Conservation (phyloP, 345 rosid species). For the Citrus sp. region DNA sequence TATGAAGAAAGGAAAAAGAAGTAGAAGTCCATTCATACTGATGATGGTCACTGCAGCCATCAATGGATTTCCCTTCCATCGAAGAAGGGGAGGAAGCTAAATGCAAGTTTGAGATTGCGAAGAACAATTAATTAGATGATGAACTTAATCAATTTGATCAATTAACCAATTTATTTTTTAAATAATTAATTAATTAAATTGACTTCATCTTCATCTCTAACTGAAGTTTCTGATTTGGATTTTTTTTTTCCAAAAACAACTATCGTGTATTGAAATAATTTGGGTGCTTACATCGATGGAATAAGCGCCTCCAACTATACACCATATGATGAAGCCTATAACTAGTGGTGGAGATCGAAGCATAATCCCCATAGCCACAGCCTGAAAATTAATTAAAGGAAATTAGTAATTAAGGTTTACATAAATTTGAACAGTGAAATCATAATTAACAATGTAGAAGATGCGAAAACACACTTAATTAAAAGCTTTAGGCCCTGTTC, state of each 20-base stretch:
- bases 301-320: background rate
- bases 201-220: too few species aligned
- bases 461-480: too few species aligned
- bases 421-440: too few species aligned
- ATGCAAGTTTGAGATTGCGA: background rate
- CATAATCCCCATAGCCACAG: background rate
- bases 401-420: too few species aligned
- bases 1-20: background rate
- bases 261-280: too few species aligned
- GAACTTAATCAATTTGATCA: background rate
- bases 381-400: background rate
- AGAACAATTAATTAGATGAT: too few species aligned
- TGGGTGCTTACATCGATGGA: background rate
- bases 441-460: too few species aligned
- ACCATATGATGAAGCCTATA: background rate
- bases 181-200: too few species aligned
- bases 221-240: too few species aligned
- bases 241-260: too few species aligned
- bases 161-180: too few species aligned
- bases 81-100: background rate
- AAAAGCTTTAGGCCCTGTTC: too few species aligned
- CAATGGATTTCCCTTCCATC: background rate
- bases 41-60: background rate
- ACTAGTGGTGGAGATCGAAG: background rate
- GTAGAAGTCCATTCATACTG: background rate